Evolutionary conservation across 106 monocot genomes (phyloP), one percentile per base, ranked within the genome.

Genomic region (Acorus gramineus): DNA sequence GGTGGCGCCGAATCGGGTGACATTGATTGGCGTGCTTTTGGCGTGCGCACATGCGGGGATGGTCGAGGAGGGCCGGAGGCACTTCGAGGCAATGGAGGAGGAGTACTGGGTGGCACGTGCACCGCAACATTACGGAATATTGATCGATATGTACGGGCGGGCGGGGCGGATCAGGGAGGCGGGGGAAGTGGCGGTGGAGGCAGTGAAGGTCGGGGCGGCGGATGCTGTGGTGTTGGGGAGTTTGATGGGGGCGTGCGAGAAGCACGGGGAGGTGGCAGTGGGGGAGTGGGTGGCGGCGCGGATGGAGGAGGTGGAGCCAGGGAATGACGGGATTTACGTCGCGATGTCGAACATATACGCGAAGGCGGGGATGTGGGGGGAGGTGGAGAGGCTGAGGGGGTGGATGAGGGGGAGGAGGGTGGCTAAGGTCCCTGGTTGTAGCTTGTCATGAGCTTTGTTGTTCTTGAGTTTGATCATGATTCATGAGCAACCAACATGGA

Each of bases 271-370:
- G 58, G 81, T 86, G 59, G 62, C 59, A 51, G 68, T 86, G 42
- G 90, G 86, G 14, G 76, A 79, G 55, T 83, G 83, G 83, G 83
- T 65, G 14, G 90, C 83, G 9, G 62, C 43, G 10, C 81, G 72
- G 64, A 47, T 86, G 52, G 4, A 74, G 55, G 76, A 78, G 78
- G 11, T 81, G 62, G 90, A 86, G 65, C 90, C 86, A 5, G 78
- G 82, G 80, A 90, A 90, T 50, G 90, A 90, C 57, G 90, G 86
- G 10, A 86, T 83, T 2, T 90, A 90, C 52, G 89, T 89, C 3
- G 89, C 85, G 6, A 46, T 85, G n/a, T 89, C 89, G 5, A 89
- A 89, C 46, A 71, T 82, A 5, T 89, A 85, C 51, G 86, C 89
- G 3, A 66, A 14, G 3, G 74, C 67, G 3, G 71, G 66, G 47